These are phyloP conservation scores for Spathaspora gorwiae DNA, from an alignment of 805 yeast species.

Conservation along the genomic window DNA sequence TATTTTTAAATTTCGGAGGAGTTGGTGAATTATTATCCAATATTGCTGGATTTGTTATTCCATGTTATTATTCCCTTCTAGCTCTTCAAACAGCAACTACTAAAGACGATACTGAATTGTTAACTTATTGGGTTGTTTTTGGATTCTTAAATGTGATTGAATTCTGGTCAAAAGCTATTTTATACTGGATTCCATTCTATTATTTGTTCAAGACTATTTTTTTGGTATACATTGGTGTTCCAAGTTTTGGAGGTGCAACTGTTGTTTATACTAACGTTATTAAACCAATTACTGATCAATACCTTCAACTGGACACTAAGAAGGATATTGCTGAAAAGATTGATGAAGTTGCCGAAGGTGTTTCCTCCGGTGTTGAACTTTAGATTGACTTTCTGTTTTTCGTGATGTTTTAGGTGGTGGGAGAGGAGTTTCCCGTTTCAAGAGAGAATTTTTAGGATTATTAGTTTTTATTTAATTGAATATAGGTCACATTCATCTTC, in stretches of 20 bases:
- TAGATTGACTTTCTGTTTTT: background rate
- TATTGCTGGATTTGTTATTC: conserved; percentile 84
- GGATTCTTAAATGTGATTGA: conserved; percentile 87
- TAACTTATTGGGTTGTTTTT: conserved; percentile 98
- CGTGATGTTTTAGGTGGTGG: background rate
- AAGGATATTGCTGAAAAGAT: conserved; percentile 36
- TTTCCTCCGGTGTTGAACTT: conserved; percentile 18
- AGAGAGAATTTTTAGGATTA: no score
- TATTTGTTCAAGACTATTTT: conserved; percentile 88
- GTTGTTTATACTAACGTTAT: conserved; percentile 61
- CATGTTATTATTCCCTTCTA: conserved; percentile 81
- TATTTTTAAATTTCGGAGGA: conserved; percentile 89
- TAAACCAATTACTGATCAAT: conserved; percentile 54
- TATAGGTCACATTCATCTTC: background rate
- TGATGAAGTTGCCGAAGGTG: conserved; percentile 45
- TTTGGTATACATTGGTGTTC: conserved; percentile 83
- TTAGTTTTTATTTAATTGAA: no score
- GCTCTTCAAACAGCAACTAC: conserved; percentile 72
- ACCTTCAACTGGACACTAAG: background rate
- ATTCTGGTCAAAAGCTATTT: conserved; percentile 90
- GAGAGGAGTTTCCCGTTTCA: no score
- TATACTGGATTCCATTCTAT: conserved; percentile 96
- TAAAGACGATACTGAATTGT: conserved; percentile 78
- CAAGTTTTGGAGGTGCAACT: conserved; percentile 82
- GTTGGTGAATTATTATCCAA: conserved; percentile 92